Percentiles rank a stretch among this genome's conserved stretches.
Evolutionary conservation across 768 basidiomycete species (phyloP).

Genomic region (Termitomyces bulborhizus): DNA sequence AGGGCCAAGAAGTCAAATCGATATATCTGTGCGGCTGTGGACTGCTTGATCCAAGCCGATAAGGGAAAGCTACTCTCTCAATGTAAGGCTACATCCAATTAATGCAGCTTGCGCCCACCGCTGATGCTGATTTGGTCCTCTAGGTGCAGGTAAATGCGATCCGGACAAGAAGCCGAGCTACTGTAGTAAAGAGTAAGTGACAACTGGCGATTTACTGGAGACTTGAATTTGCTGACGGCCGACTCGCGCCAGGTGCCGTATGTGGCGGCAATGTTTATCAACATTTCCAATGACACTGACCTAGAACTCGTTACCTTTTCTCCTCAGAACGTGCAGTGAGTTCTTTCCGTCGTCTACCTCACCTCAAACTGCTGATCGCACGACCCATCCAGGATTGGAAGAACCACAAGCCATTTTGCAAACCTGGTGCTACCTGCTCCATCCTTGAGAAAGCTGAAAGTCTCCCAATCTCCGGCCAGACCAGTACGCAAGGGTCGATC

Average conservation of each 20-base stretch:
- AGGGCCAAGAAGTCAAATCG: constrained; percentile 20
- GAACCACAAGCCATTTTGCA: constrained; percentile 30
- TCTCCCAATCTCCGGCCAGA: background rate
- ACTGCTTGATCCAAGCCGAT: constrained; percentile 21
- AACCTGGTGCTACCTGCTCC: constrained; percentile 23
- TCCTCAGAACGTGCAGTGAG: constrained; percentile 9
- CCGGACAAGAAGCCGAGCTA: constrained; percentile 25
- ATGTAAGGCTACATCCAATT: constrained; percentile 15
- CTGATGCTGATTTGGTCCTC: background rate
- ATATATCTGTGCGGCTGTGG: constrained; percentile 22
- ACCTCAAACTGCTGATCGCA: background rate
- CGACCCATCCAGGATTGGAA: constrained; percentile 22
- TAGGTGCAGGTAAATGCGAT: constrained; percentile 25
- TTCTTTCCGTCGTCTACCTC: background rate
- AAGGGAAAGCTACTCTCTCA: constrained; percentile 18
- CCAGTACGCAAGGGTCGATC: constrained; percentile 11
- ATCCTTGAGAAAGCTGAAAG: constrained; percentile 18
- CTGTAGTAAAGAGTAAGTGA: constrained; percentile 23
- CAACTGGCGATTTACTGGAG: background rate
- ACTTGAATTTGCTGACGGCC: background rate
- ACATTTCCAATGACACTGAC: background rate
- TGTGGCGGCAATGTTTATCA: background rate
- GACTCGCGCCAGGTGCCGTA: constrained; percentile 6
- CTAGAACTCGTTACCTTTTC: background rate
- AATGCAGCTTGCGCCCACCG: background rate